Conservation (phyloP, 257 asterid species). For the Linaria vulgaris region DNA sequence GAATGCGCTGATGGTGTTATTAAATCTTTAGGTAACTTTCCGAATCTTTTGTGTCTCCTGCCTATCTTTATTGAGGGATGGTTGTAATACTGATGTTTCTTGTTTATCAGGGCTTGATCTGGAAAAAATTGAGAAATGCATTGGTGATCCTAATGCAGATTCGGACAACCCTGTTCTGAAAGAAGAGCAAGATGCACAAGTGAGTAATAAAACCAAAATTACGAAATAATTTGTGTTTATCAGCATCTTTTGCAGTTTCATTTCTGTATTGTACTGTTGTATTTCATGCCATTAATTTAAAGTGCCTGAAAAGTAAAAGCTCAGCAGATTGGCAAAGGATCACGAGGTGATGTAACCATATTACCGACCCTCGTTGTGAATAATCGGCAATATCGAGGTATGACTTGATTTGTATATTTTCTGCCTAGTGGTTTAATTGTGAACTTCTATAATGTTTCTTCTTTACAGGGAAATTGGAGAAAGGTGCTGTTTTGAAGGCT, state of each 20-base stretch:
- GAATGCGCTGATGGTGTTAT: constrained; percentile 50
- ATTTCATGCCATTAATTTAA: constrained; percentile 18
- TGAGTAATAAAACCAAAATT: constrained; percentile 28
- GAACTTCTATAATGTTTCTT: constrained; percentile 16
- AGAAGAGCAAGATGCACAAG: constrained; percentile 61
- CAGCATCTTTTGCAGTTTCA: neutral
- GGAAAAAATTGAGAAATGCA: constrained; percentile 45
- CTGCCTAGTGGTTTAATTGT: constrained; percentile 5
- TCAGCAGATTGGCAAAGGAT: constrained; percentile 82
- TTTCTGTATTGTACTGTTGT: neutral
- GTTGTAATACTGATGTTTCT: constrained; percentile 11
- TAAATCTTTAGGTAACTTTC: constrained; percentile 40
- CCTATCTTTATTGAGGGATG: neutral
- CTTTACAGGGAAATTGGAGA: constrained; percentile 72
- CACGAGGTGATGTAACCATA: constrained; percentile 91
- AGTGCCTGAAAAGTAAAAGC: constrained; percentile 24
- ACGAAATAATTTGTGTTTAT: neutral
- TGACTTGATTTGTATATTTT: constrained; percentile 24
- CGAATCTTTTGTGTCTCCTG: neutral
- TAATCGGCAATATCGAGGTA: constrained; percentile 87
- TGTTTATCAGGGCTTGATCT: constrained; percentile 42
- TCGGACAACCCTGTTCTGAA: constrained; percentile 46
- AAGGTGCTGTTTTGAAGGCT: constrained; percentile 75
- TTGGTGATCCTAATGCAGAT: constrained; percentile 53
- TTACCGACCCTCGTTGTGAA: constrained; percentile 92